phyloP scores from a whole-genome alignment of 2,329 filamentous ascomycete genomes.

The Berkeleyomyces basicola region DNA sequence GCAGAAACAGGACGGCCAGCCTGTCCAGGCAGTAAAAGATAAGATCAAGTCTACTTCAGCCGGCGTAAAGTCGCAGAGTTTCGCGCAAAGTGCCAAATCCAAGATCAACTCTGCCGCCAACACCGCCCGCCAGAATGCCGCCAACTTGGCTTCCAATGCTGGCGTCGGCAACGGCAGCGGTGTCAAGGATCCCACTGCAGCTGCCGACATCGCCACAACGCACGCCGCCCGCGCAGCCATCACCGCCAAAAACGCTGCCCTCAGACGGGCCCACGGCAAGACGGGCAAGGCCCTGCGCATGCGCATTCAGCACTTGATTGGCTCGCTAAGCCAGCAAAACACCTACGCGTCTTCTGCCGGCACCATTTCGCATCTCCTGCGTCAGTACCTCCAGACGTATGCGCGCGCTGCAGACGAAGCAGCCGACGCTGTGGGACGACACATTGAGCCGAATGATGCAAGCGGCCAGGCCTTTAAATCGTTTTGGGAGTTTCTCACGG shows the following conservation, averaged over 20 bases:
- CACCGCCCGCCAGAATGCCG: not conserved
- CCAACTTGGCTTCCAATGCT: not conserved
- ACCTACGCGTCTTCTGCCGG: slow-evolving; percentile 83
- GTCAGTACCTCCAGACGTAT: slow-evolving; percentile 64
- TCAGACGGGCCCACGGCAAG: slow-evolving; percentile 60
- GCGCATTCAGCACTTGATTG: slow-evolving; percentile 57
- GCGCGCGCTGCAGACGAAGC: slow-evolving; percentile 55
- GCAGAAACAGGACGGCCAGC: not conserved
- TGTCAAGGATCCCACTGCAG: slow-evolving; percentile 1
- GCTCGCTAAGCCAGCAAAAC: slow-evolving; percentile 54
- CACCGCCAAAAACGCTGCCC: slow-evolving; percentile 40
- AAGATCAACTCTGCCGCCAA: not conserved
- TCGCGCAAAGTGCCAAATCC: not conserved
- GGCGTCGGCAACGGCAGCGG: not conserved
- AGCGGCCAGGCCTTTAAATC: slow-evolving; percentile 61
- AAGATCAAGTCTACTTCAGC: not conserved
- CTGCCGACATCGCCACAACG: slow-evolving; percentile 18
- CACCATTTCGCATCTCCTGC: slow-evolving; percentile 55
- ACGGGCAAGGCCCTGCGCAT: slow-evolving; percentile 56
- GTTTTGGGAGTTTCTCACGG: slow-evolving; percentile 65
- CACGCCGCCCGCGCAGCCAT: slow-evolving; percentile 36
- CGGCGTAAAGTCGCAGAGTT: not conserved
- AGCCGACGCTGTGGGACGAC: slow-evolving; percentile 47
- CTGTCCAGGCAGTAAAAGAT: not conserved
- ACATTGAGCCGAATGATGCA: slow-evolving; percentile 56